Base-by-base conservation (phyloP, 768 basidiomycete species). In the Lactarius indigo region DNA sequence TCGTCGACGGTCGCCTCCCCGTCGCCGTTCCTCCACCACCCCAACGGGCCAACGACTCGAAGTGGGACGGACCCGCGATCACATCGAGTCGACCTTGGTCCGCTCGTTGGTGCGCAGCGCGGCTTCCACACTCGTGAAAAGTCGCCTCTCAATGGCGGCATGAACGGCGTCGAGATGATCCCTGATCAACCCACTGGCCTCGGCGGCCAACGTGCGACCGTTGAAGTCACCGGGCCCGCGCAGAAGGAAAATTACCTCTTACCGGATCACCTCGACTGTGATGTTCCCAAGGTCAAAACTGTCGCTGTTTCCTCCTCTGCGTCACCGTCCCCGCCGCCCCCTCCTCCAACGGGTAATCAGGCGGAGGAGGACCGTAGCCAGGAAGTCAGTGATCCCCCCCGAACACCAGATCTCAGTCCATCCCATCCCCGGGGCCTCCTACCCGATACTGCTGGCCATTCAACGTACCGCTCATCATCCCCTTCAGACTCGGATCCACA, bases 91-190 rank as follows among this genome's bases (percentile, higher is more conserved):
- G 84, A 90, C 73, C 72, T 90, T 1, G 89, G 89, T 17, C 89
- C 89, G 6, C 76, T 91, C 33, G 76, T 91, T 0, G 89, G 87
- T 17, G 71, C 74, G 30, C 77, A 83, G 67, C 77, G 89, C 5
- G 88, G 89, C 2, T 88, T 90, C 68, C 77, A 80, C 71, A 87
- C 89, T 26, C 75, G 82, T 55, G 89, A 89, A 74, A 78, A 79
- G 70, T 77, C 82, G 2, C 83, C 83, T 8, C 78, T 78, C 63
- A 82, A 82, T 50, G 86, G 89, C 1, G 89, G 89, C 4, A 80
- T 89, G 77, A 80, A 83, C 26, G 87, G 87, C 0, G 82, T 88
- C 31, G 87, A 87, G 78, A 81, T 88, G 76, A 78, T 83, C 13
- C 72, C 78, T 5, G 73, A 72, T 42, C 15, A 28, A 17, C 30